Evolutionary conservation across 305 asterid species (phyloP), one percentile per base, ranked within the genome.

Genomic region (Salvia sclarea): DNA sequence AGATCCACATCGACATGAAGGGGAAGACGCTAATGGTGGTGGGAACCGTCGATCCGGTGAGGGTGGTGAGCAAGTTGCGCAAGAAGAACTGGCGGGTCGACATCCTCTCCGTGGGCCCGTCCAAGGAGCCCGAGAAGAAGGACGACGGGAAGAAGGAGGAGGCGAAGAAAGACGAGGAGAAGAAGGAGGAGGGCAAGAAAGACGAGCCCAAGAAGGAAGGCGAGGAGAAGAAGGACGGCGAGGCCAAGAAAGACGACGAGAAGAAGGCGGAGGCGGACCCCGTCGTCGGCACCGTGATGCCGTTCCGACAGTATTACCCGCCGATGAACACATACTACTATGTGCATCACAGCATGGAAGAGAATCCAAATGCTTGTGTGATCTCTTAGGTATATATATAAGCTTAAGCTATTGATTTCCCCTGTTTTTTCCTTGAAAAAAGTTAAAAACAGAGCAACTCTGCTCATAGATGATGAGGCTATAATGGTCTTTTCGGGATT

Each of bases 281-380:
- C 8, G 78, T 69, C 20, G 68, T 85, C n/a, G 90, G 89, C 14
- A 71, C 81, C 0, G 69, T 66, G 28, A 73, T 86, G 86, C 94
- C 83, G 2, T 82, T 79, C 55, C 67, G 96, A 24, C 95, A 79
- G 45, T 90, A 84, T 49, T 83, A 90, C 47, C 90, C 96, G 17
- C 84, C 96, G 0, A 77, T 80, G 83, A 85, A 87, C 73, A 80
- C 90, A 12, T 83, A 84, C 78, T 82, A 88, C 76, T 79, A 84
- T 64, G 72, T 31, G 52, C 68, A 81, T 54, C 94, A 86, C 81
- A 85, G 95, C 85, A 79, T 93, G 45, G 98, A 93, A 70, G 98
- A 90, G 85, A 87, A 93, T 76, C 96, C 98, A 38, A 88, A 88
- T 73, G 87, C 91, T 4, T 90, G 97, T 61, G 84, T 77, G 4